Percentiles rank a stretch among this genome's conserved stretches.
Conservation (phyloP, 768 basidiomycete genomes). For the Harrya chromipes region DNA sequence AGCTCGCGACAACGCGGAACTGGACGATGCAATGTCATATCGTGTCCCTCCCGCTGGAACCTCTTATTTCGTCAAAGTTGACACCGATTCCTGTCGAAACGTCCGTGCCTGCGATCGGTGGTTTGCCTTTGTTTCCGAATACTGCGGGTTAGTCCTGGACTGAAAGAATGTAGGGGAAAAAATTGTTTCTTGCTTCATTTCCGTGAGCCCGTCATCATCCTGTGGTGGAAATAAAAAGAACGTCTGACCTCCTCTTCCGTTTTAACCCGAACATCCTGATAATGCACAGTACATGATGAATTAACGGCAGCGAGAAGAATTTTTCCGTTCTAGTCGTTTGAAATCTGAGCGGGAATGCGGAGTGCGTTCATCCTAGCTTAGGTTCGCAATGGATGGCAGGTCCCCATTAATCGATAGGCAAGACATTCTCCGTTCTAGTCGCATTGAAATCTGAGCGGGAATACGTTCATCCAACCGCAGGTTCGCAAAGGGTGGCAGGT, state of each 20-base stretch:
- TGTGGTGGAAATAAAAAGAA: slow-evolving; percentile 18
- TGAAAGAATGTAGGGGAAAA: slow-evolving; percentile 18
- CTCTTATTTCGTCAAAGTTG: neutral
- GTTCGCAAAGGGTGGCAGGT: slow-evolving; percentile 3
- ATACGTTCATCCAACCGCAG: neutral
- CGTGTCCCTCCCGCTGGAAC: neutral
- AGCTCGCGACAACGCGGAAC: slow-evolving; percentile 13
- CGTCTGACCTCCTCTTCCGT: slow-evolving; percentile 14
- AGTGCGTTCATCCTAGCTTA: neutral
- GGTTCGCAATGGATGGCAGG: slow-evolving; percentile 1
- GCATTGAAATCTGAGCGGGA: slow-evolving; percentile 14
- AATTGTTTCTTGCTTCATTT: slow-evolving; percentile 28
- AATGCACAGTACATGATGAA: slow-evolving; percentile 13
- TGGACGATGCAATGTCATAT: slow-evolving; percentile 9
- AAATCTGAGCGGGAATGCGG: slow-evolving; percentile 10
- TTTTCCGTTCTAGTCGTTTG: slow-evolving; percentile 5
- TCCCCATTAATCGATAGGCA: slow-evolving; percentile 21
- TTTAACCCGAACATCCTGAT: neutral
- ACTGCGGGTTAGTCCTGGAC: slow-evolving; percentile 14
- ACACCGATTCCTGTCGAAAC: neutral
- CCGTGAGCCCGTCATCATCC: slow-evolving; percentile 16
- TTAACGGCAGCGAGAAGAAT: slow-evolving; percentile 20
- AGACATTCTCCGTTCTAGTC: neutral
- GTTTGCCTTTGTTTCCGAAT: slow-evolving; percentile 3
- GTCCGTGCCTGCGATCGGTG: slow-evolving; percentile 12